Evolutionary conservation across 2,329 filamentous ascomycete genomes (phyloP).

Genomic region (Sclerotinia nivalis): DNA sequence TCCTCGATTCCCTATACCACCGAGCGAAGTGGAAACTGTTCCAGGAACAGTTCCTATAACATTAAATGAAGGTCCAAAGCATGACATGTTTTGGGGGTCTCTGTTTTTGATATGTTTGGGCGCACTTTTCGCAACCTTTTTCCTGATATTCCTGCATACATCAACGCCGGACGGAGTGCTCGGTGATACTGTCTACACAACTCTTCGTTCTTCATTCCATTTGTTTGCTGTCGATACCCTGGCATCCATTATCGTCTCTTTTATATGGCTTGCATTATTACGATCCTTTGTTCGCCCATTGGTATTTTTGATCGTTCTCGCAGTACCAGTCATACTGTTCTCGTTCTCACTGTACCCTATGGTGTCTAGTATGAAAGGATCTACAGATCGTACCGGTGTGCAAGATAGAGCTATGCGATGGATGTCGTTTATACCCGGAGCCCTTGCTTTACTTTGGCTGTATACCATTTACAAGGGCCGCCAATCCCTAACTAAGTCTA

Average conservation of each 20-base stretch:
- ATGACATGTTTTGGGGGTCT: slow-evolving; percentile 91
- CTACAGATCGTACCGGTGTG: slow-evolving; percentile 70
- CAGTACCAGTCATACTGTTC: slow-evolving; percentile 81
- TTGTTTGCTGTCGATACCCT: slow-evolving; percentile 89
- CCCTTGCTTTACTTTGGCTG: slow-evolving; percentile 75
- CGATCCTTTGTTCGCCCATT: slow-evolving; percentile 85
- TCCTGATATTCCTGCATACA: slow-evolving; percentile 89
- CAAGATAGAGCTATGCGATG: slow-evolving; percentile 91
- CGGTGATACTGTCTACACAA: slow-evolving; percentile 93
- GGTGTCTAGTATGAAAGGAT: slow-evolving; percentile 81
- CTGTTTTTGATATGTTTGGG: slow-evolving; percentile 84
- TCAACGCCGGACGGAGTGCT: slow-evolving; percentile 68
- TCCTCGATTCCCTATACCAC: slow-evolving; percentile 33
- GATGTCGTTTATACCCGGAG: slow-evolving; percentile 73
- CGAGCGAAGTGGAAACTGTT: slow-evolving; percentile 45
- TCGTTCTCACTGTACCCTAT: slow-evolving; percentile 92
- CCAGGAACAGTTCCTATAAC: slow-evolving; percentile 58
- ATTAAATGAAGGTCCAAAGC: slow-evolving; percentile 69
- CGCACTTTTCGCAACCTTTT: slow-evolving; percentile 81
- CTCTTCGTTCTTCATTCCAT: slow-evolving; percentile 81
- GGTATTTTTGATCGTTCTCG: slow-evolving; percentile 76
- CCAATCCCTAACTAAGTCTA: slow-evolving; percentile 76
- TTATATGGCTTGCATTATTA: slow-evolving; percentile 86
- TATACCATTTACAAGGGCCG: slow-evolving; percentile 81
- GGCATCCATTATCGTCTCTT: slow-evolving; percentile 82